Evolutionary conservation across 768 basidiomycete species (phyloP).

Genomic region (Pholiota molesta): DNA sequence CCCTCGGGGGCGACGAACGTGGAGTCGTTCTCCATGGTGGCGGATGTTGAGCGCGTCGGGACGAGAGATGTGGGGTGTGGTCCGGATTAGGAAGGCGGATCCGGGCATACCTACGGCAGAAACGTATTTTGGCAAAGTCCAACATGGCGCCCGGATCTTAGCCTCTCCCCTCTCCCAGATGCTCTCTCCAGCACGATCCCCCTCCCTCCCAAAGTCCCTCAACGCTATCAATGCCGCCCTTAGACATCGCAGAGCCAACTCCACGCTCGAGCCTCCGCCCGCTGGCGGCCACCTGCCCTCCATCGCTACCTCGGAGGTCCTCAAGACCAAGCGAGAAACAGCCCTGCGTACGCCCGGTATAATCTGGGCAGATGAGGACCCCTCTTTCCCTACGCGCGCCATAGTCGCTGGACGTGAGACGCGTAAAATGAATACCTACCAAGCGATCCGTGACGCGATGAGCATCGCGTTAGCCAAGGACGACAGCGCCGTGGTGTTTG

Average conservation of each 20-base stretch:
- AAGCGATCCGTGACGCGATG: constrained; percentile 90
- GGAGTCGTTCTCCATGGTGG: constrained; percentile 75
- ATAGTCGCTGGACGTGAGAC: constrained; percentile 81
- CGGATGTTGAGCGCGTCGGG: neutral
- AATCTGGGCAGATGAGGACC: constrained; percentile 68
- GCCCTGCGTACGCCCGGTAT: constrained; percentile 76
- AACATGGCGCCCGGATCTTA: constrained; percentile 47
- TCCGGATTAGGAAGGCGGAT: constrained; percentile 23
- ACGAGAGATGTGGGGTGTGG: constrained; percentile 3
- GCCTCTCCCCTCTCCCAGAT: constrained; percentile 37
- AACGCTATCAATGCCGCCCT: constrained; percentile 17
- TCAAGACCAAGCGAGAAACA: constrained; percentile 66
- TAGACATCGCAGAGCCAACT: constrained; percentile 49
- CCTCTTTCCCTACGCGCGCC: constrained; percentile 39
- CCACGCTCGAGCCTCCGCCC: constrained; percentile 68
- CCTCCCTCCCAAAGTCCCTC: constrained; percentile 18
- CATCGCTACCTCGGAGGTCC: constrained; percentile 68
- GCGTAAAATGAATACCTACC: constrained; percentile 94
- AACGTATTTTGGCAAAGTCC: constrained; percentile 15
- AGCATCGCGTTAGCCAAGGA: constrained; percentile 86
- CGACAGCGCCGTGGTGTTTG: constrained; percentile 87
- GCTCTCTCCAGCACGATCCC: constrained; percentile 32
- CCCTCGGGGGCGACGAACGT: constrained; percentile 91
- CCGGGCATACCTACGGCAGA: constrained; percentile 3
- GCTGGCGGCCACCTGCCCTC: constrained; percentile 78